Evolutionary conservation across 257 asterid genomes (phyloP).

Genomic region (Salvia rosmarinus): DNA sequence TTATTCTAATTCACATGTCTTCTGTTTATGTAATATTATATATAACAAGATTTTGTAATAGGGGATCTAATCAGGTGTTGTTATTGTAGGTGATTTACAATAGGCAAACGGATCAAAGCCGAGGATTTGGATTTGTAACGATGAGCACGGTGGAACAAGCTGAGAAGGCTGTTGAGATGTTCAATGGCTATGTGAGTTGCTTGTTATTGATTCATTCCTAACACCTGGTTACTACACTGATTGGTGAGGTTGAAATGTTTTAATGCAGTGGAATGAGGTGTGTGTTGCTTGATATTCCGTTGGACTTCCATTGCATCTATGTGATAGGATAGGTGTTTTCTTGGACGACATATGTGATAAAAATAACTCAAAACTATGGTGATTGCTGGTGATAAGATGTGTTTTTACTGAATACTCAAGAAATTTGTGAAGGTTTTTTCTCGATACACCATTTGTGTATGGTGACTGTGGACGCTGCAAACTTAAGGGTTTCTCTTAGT

Average conservation of each 20-base stretch:
- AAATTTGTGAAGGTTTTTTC: not conserved
- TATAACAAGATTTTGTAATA: not conserved
- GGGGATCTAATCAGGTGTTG: constrained; percentile 14
- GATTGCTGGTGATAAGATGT: not conserved
- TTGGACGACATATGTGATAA: not conserved
- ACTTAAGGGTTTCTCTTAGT: not conserved
- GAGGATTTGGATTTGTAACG: constrained; percentile 89
- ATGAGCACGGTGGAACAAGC: constrained; percentile 89
- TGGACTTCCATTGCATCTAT: not conserved
- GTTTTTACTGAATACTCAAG: not conserved
- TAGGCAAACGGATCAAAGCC: constrained; percentile 81
- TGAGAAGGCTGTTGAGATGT: constrained; percentile 78
- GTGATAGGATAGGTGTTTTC: not conserved
- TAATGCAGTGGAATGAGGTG: constrained; percentile 1
- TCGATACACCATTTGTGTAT: not conserved
- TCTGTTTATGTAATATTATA: too few relatives aligned
- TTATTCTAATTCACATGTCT: not conserved
- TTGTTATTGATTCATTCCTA: not conserved
- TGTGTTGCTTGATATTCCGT: not conserved
- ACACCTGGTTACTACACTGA: not conserved
- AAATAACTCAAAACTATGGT: not conserved
- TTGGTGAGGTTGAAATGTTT: not conserved
- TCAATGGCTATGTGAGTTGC: constrained; percentile 65
- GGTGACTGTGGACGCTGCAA: constrained; percentile 3
- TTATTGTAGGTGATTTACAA: constrained; percentile 72